A percentile compares a stretch with the other conserved stretches of the same genome.
phyloP scores from a whole-genome alignment of 83 land plant species.

The Picea abies region DNA sequence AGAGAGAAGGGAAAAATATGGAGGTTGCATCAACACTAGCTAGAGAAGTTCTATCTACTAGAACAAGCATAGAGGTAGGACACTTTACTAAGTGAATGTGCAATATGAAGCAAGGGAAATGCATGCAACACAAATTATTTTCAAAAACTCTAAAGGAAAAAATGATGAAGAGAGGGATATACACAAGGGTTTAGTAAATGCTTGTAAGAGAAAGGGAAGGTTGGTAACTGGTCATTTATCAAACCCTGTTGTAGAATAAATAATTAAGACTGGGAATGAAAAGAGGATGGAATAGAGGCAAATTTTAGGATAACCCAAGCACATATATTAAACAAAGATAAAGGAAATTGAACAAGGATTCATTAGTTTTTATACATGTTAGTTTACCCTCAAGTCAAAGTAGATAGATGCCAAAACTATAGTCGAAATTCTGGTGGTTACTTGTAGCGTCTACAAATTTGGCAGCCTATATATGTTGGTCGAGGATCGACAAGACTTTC shows the following conservation, averaged over 20 bases:
- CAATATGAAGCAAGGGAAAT: not conserved
- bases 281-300: too few relatives aligned
- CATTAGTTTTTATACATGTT: too few relatives aligned
- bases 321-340: too few relatives aligned
- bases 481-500: too few relatives aligned
- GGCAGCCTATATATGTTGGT: too few relatives aligned
- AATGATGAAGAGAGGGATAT: not conserved
- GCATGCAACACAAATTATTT: not conserved
- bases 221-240: not conserved
- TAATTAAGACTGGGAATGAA: too few relatives aligned
- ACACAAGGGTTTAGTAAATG: not conserved
- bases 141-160: not conserved
- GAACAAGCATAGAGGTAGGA: constrained; percentile 8
- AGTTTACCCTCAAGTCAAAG: too few relatives aligned
- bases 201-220: not conserved
- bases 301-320: too few relatives aligned
- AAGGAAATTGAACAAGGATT: too few relatives aligned
- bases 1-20: not conserved
- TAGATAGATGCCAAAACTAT: too few relatives aligned
- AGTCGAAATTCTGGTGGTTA: too few relatives aligned
- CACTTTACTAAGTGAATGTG: not conserved
- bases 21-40: not conserved
- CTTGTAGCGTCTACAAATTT: too few relatives aligned
- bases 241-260: not conserved
- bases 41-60: constrained; percentile 16